These are phyloP conservation scores for Rhizopus stolonifer DNA, from an alignment of 371 early-diverging fungal species.

Conservation along the genomic window DNA sequence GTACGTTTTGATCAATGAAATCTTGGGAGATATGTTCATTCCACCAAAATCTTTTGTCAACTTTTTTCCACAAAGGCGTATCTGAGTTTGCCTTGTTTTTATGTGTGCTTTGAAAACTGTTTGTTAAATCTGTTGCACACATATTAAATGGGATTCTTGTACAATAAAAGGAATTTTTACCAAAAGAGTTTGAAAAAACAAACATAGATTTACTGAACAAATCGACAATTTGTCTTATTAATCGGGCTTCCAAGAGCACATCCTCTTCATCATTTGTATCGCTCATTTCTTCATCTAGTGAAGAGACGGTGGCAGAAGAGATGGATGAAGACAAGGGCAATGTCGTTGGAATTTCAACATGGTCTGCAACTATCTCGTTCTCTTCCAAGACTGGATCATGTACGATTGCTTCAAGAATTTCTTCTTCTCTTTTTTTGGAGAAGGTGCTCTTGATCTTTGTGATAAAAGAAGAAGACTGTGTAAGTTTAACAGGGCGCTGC, in stretches of 20 bases:
- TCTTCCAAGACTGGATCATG: conserved; percentile 15
- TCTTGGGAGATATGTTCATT: conserved; percentile 60
- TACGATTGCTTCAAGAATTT: background rate
- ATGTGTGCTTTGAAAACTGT: conserved; percentile 38
- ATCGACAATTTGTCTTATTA: conserved; percentile 62
- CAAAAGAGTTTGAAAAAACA: conserved; percentile 62
- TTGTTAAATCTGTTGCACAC: conserved; percentile 40
- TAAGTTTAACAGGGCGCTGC: conserved; percentile 16
- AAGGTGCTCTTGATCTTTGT: conserved; percentile 27
- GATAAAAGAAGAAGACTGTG: conserved; percentile 28
- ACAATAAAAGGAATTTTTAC: conserved; percentile 29
- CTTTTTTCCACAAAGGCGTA: conserved; percentile 25
- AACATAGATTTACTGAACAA: conserved; percentile 65
- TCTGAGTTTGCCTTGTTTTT: conserved; percentile 25
- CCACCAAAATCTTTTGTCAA: conserved; percentile 65
- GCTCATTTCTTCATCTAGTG: conserved; percentile 10
- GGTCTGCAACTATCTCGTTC: conserved; percentile 14
- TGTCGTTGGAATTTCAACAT: conserved; percentile 16
- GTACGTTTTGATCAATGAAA: conserved; percentile 45
- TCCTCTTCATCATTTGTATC: conserved; percentile 33
- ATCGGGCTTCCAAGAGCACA: conserved; percentile 52
- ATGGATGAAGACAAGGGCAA: conserved; percentile 9
- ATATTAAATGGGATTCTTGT: background rate
- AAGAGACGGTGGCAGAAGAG: conserved; percentile 15
- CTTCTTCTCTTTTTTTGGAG: conserved; percentile 18